Evolutionary conservation across 257 asterid species (phyloP), one percentile per base, ranked within the genome.

Genomic region (Ballota nigra): DNA sequence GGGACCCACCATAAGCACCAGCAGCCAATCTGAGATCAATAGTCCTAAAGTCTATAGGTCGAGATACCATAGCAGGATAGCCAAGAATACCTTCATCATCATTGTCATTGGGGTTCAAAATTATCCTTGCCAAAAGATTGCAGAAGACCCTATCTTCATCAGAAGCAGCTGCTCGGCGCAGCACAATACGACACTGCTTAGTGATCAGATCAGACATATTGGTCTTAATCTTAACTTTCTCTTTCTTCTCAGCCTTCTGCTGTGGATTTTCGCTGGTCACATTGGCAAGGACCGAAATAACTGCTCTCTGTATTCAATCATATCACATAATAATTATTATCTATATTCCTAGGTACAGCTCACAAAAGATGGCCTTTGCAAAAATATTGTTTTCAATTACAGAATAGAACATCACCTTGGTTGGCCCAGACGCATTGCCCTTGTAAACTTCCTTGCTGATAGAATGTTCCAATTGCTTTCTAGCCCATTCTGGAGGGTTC

Each of bases 391-490:
- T 69, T 63, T 43, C 29, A 59, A 73, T 49, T 41, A 57, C 47
- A 71, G 65, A 73, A 47, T 66, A 68, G 68, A 45, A 61, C 58
- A 76, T 74, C 80, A 94, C 99, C 99, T 95, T 95, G 63, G 99
- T 95, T 26, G 99, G 99, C 53, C 98, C 99, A 8, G 99, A 89
- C 68, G 99, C 99, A 77, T 95, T 95, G 57, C 99, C 97, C 81
- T 95, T 95, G 83, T 95, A 95, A 18, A 95, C 99, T 67, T 89
- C 96, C 86, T 88, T 95, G 62, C 99, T 92, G 63, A 95, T 95
- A 16, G 96, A 90, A 80, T 95, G 94, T 79, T 84, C 90, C 86
- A 95, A 78, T 60, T 72, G 79, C 79, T 68, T 79, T 77, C 70
- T 92, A 49, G 97, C 98, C 96, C 96, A 95, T 78, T 89, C 97